phyloP scores from a whole-genome alignment of 805 yeast species.

The Wickerhamiella alocasiicola region DNA sequence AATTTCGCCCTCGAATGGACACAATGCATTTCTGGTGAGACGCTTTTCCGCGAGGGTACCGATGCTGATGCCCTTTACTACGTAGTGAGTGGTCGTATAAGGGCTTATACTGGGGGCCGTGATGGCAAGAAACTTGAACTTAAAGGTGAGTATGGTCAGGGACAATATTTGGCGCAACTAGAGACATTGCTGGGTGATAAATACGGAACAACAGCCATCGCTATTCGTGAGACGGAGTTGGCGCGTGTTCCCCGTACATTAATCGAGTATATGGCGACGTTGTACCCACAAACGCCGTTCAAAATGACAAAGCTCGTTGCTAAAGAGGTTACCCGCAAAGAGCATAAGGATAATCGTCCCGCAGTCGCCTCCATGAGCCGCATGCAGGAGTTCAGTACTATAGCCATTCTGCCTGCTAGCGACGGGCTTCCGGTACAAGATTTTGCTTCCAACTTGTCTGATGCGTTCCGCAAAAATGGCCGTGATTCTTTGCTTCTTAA shows the following conservation, averaged over 20 bases:
- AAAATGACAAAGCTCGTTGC: constrained; percentile 84
- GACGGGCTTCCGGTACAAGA: constrained; percentile 75
- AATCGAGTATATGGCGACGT: constrained; percentile 71
- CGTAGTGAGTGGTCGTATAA: constrained; percentile 75
- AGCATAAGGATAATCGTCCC: not conserved
- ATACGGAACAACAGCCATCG: constrained; percentile 52
- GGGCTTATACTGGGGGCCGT: constrained; percentile 36
- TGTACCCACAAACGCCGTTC: constrained; percentile 82
- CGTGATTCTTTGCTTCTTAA: constrained; percentile 66
- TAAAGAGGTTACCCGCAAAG: constrained; percentile 21
- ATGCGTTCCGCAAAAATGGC: constrained; percentile 62
- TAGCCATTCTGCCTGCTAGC: constrained; percentile 71
- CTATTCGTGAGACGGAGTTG: constrained; percentile 85
- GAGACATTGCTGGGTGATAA: constrained; percentile 73
- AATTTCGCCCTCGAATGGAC: constrained; percentile 95
- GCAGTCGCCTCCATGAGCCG: constrained; percentile 19
- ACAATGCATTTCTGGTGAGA: constrained; percentile 75
- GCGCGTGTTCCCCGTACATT: constrained; percentile 86
- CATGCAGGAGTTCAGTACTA: constrained; percentile 54
- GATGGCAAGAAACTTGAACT: constrained; percentile 21
- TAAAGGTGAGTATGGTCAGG: constrained; percentile 78
- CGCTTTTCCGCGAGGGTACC: constrained; percentile 69
- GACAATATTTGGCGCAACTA: constrained; percentile 88
- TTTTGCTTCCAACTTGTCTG: constrained; percentile 61
- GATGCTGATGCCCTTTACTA: constrained; percentile 84